These are phyloP conservation scores for Myxozyma neotropica DNA, from an alignment of 805 yeast genomes.

Conservation along the genomic window DNA sequence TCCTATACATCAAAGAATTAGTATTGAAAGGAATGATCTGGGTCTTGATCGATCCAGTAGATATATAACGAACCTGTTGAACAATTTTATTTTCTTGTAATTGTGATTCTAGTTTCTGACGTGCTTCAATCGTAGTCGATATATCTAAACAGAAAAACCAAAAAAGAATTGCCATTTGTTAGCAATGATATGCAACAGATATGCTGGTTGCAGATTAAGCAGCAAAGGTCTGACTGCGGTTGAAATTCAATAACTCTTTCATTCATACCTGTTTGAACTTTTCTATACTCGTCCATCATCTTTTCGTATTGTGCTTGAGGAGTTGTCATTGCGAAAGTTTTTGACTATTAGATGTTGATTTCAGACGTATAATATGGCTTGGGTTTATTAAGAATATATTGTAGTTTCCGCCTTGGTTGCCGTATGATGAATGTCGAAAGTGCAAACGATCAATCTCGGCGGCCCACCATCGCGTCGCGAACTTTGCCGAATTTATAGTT, in stretches of 20 bases:
- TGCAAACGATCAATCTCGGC: too few species aligned
- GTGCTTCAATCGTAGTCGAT: constrained; percentile 60
- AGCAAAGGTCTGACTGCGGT: background rate
- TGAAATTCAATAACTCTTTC: background rate
- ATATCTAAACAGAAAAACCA: constrained; percentile 37
- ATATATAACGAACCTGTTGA: constrained; percentile 45
- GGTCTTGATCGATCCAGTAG: background rate
- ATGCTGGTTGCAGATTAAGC: too few species aligned
- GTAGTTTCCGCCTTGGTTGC: too few species aligned
- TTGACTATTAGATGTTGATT: background rate
- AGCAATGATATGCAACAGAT: too few species aligned
- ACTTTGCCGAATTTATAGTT: background rate
- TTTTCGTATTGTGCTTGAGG: constrained; percentile 32
- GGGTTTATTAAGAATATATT: too few species aligned
- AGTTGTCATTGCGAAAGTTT: background rate
- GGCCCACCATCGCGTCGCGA: too few species aligned
- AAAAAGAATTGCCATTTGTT: too few species aligned
- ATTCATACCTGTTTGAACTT: constrained; percentile 26
- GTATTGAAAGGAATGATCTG: background rate
- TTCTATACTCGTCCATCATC: constrained; percentile 27
- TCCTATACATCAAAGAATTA: constrained; percentile 47
- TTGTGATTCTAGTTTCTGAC: constrained; percentile 91
- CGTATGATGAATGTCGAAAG: too few species aligned
- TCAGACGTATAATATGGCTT: too few species aligned
- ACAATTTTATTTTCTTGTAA: constrained; percentile 92